Conservation (phyloP, 169 alveolate species). For the Plasmodium gallinaceum region DNA sequence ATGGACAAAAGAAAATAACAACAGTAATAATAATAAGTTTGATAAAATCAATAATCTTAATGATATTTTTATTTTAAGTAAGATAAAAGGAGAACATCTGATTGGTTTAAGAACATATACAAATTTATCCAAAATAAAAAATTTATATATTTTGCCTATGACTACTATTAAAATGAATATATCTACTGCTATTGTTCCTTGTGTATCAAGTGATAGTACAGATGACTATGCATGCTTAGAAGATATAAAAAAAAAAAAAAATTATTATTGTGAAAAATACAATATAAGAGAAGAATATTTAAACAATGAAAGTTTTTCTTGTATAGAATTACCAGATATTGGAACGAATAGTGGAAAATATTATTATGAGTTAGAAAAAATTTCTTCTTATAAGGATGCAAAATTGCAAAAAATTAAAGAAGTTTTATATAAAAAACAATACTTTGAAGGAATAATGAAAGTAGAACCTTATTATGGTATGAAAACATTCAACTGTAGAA, state of each 20-base stretch:
- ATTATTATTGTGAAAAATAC: constrained; percentile 84
- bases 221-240: constrained; percentile 97
- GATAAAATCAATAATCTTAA: constrained; percentile 3
- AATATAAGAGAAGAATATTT: constrained; percentile 82
- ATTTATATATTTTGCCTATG: constrained; percentile 98
- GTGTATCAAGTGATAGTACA: constrained; percentile 99
- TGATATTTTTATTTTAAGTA: constrained; percentile 76
- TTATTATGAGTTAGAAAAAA: constrained; percentile 87
- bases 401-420: constrained; percentile 96
- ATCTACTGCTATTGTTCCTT: constrained; percentile 98
- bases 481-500: constrained; percentile 90
- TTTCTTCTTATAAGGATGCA: constrained; percentile 94
- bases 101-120: constrained; percentile 95
- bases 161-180: constrained; percentile 96
- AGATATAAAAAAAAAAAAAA: constrained; percentile 93
- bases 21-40: background rate
- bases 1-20: constrained; percentile 2
- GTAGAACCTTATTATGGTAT: constrained; percentile 93
- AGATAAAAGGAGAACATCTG: constrained; percentile 92
- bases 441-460: constrained; percentile 96
- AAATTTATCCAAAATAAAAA: constrained; percentile 93
- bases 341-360: constrained; percentile 86
- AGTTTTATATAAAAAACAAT: constrained; percentile 96
- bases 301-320: constrained; percentile 93
- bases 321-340: constrained; percentile 93